Conservation (phyloP, 306 rosid genomes). For the Trifolium fragiferum region DNA sequence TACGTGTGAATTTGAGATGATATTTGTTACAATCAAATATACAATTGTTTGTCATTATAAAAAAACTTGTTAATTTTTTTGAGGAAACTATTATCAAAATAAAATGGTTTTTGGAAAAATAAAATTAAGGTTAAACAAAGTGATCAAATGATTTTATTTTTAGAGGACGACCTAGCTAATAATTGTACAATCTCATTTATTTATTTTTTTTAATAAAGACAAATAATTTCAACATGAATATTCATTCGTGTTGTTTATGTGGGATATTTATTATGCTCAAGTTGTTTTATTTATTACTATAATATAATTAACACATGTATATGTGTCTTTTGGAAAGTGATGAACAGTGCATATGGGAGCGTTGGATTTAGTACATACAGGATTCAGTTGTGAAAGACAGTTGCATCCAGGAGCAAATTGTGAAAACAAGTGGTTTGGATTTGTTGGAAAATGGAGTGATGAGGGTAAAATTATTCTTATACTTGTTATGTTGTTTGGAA, state of each 20-base stretch:
- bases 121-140: too few species aligned
- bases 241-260: neutral
- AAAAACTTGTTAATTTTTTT: too few species aligned
- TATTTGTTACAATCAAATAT: too few species aligned
- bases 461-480: slow-evolving; percentile 47
- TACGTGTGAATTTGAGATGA: too few species aligned
- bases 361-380: slow-evolving; percentile 47
- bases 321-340: neutral
- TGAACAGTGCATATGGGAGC: slow-evolving; percentile 50
- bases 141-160: too few species aligned
- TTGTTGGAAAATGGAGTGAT: slow-evolving; percentile 44
- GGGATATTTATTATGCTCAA: neutral
- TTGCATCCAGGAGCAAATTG: slow-evolving; percentile 31
- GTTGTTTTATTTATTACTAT: neutral
- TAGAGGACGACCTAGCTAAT: too few species aligned
- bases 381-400: slow-evolving; percentile 47
- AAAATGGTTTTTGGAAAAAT: too few species aligned
- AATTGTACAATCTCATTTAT: too few species aligned
- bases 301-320: neutral
- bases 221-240: neutral
- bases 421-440: slow-evolving; percentile 44
- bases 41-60: too few species aligned
- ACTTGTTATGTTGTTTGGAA: slow-evolving; percentile 48
- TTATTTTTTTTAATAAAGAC: too few species aligned
- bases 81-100: too few species aligned